A percentile compares a stretch with the other conserved stretches of the same genome.
Conservation (phyloP, 257 asterid genomes). For the Solanum habrochaites region DNA sequence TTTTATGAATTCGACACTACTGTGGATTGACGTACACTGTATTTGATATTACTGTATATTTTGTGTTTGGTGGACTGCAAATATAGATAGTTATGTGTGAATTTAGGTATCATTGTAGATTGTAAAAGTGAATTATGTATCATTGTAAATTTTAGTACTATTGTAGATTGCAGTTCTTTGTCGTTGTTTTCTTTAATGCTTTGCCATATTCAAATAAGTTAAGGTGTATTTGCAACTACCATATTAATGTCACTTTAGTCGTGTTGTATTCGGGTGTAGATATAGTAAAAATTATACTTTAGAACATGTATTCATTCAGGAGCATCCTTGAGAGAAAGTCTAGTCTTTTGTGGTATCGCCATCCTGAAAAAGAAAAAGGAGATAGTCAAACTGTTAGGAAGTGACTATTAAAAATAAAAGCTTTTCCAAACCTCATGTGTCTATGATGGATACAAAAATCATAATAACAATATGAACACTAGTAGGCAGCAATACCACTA, state of each 20-base stretch:
- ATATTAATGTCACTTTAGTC: neutral
- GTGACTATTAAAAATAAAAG: neutral
- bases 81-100: too few species aligned
- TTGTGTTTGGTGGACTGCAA: too few species aligned
- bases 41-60: too few species aligned
- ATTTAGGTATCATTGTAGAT: too few species aligned
- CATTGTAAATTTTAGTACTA: too few species aligned
- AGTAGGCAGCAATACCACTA: neutral
- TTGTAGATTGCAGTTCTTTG: too few species aligned
- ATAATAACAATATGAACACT: neutral
- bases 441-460: neutral
- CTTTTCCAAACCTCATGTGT: neutral
- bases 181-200: too few species aligned
- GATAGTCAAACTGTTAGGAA: neutral
- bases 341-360: neutral
- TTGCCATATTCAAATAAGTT: too few species aligned
- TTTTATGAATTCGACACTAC: too few species aligned
- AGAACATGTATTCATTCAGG: neutral
- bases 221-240: too few species aligned
- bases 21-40: too few species aligned
- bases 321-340: neutral
- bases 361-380: neutral
- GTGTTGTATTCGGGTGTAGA: neutral
- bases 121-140: too few species aligned
- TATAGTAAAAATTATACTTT: neutral